Evolutionary conservation across 2,329 filamentous ascomycete genomes (phyloP).

Genomic region (Penicillium concentricum): DNA sequence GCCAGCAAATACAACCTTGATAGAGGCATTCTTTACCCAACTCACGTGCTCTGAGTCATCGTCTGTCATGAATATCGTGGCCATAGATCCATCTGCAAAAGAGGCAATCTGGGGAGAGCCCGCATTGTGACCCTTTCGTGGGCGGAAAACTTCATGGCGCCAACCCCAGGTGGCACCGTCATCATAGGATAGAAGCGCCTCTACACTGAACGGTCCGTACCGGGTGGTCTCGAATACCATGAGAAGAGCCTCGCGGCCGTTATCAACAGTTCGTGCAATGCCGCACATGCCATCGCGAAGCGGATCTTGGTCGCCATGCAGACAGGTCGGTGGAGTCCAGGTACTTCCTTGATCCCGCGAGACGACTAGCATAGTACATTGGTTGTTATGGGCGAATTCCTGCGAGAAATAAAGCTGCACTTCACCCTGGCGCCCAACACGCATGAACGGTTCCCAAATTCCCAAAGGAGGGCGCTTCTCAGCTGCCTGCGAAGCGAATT

Average conservation of each 20-base stretch:
- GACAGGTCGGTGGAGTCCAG: slow-evolving; percentile 45
- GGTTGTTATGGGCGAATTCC: slow-evolving; percentile 48
- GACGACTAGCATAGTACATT: slow-evolving; percentile 51
- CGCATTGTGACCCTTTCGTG: slow-evolving; percentile 41
- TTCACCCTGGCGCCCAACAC: slow-evolving; percentile 37
- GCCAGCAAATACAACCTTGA: slow-evolving; percentile 43
- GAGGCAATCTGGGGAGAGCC: slow-evolving; percentile 49
- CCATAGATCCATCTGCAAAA: slow-evolving; percentile 42
- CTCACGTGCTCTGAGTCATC: slow-evolving; percentile 39
- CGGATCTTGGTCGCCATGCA: slow-evolving; percentile 41
- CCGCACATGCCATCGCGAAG: slow-evolving; percentile 46
- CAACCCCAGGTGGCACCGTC: slow-evolving; percentile 43
- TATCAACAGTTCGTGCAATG: slow-evolving; percentile 37
- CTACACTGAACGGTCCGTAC: slow-evolving; percentile 43
- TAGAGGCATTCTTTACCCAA: slow-evolving; percentile 44
- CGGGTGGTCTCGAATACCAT: slow-evolving; percentile 51
- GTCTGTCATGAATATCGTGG: slow-evolving; percentile 50
- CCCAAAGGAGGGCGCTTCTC: slow-evolving; percentile 43
- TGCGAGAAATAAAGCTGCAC: slow-evolving; percentile 50
- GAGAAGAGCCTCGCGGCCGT: slow-evolving; percentile 40
- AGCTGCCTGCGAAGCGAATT: slow-evolving; percentile 46
- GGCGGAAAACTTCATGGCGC: slow-evolving; percentile 44
- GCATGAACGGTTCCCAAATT: slow-evolving; percentile 54
- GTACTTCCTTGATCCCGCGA: slow-evolving; percentile 46
- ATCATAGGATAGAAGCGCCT: slow-evolving; percentile 49